Percentiles rank a stretch among this genome's conserved stretches.
phyloP scores from a whole-genome alignment of 2,329 filamentous ascomycete genomes.

The Fusarium continuum region DNA sequence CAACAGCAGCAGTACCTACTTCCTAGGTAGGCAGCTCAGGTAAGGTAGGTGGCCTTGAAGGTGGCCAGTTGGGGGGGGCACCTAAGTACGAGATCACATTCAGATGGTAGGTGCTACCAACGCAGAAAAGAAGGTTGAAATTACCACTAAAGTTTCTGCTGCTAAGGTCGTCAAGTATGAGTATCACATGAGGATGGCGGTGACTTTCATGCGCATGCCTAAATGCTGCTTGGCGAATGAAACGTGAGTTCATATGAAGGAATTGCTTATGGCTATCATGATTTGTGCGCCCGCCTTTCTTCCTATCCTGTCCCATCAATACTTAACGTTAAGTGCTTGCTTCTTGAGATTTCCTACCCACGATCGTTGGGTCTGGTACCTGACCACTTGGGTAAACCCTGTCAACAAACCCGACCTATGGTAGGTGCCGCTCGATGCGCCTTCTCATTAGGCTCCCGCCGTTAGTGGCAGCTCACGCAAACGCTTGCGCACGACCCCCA shows the following conservation, averaged over 20 bases:
- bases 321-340: slow-evolving; percentile 12
- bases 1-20: slow-evolving; percentile 2
- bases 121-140: not conserved
- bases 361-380: not conserved
- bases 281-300: not conserved
- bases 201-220: not conserved
- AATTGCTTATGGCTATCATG: not conserved
- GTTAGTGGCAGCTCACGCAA: slow-evolving; percentile 17
- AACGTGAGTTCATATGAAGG: not conserved
- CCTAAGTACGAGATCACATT: slow-evolving; percentile 3
- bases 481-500: slow-evolving; percentile 5
- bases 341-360: not conserved
- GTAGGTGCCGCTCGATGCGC: slow-evolving; percentile 4
- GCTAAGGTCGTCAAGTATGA: not conserved
- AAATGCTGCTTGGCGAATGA: not conserved
- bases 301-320: slow-evolving; percentile 13
- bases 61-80: slow-evolving; percentile 16
- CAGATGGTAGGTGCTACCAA: not conserved
- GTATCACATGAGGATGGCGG: too few relatives aligned
- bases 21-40: not conserved
- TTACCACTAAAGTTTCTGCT: not conserved
- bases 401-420: not conserved
- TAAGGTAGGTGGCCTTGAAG: slow-evolving; percentile 11
- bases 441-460: slow-evolving; percentile 17
- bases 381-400: not conserved